phyloP scores from a whole-genome alignment of 305 asterid genomes.

The Fraxinus velutina region DNA sequence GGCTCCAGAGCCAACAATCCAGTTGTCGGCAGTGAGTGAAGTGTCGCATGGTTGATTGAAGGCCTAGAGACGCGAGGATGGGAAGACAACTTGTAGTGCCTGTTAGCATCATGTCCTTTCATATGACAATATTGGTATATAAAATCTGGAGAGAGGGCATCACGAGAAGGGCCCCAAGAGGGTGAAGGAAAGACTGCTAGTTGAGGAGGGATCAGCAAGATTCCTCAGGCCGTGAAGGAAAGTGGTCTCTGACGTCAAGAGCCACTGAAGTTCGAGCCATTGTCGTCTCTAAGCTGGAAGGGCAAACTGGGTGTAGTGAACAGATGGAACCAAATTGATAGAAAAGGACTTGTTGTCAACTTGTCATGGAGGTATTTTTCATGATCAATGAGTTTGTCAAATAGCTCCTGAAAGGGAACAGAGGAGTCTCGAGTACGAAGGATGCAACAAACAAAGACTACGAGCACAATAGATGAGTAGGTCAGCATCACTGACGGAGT shows the following conservation, averaged over 20 bases:
- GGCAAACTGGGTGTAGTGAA: neutral
- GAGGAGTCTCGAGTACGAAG: neutral
- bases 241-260: neutral
- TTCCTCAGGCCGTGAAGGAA: neutral
- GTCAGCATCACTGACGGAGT: neutral
- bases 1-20: neutral
- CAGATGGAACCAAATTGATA: neutral
- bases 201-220: neutral
- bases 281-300: neutral
- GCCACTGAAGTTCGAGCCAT: neutral
- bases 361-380: neutral
- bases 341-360: neutral
- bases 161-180: neutral
- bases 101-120: neutral
- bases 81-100: neutral
- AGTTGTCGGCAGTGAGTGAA: no score
- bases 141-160: neutral
- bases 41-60: no score
- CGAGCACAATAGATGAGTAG: neutral
- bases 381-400: neutral
- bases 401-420: neutral
- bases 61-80: neutral
- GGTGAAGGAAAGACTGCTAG: neutral
- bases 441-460: neutral
- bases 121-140: neutral